These are phyloP conservation scores for Podochytrium sp. DNA, from an alignment of 192 early-diverging fungal species.

Conservation along the genomic window DNA sequence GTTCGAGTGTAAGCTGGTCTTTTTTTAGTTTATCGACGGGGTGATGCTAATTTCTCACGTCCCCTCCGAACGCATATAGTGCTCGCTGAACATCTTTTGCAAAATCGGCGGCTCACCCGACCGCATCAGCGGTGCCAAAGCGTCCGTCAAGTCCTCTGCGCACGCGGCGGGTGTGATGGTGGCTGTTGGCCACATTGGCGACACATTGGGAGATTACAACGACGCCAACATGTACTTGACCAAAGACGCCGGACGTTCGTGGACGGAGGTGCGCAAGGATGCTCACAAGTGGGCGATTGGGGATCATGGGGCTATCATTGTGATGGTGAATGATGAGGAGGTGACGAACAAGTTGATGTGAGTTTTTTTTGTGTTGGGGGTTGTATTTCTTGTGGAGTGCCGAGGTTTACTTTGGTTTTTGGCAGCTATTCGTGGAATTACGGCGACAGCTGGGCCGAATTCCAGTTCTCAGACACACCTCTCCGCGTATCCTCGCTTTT, in stretches of 20 bases:
- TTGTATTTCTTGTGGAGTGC: constrained; percentile 23
- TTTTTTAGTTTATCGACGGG: neutral
- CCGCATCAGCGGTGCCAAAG: neutral
- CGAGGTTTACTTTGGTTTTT: neutral
- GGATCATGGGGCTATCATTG: constrained; percentile 85
- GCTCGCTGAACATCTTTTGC: constrained; percentile 26
- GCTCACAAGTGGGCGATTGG: constrained; percentile 83
- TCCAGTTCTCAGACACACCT: constrained; percentile 60
- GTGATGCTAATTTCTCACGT: constrained; percentile 6
- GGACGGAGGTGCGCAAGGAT: constrained; percentile 73
- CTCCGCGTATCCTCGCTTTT: constrained; percentile 66
- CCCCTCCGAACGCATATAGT: too few relatives aligned
- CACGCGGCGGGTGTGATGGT: constrained; percentile 53
- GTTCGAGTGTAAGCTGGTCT: neutral
- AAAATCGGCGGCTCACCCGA: constrained; percentile 14
- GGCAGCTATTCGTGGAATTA: constrained; percentile 73
- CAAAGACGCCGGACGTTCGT: constrained; percentile 86
- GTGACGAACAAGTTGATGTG: constrained; percentile 59
- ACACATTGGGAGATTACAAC: constrained; percentile 58
- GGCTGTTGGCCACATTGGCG: constrained; percentile 78
- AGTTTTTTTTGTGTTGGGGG: neutral
- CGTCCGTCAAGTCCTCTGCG: constrained; percentile 28
- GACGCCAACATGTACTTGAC: constrained; percentile 77
- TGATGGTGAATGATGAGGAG: constrained; percentile 72
- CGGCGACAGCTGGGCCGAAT: constrained; percentile 73